Conservation (phyloP, 1,284 basidiomycete species). For the Hymenochaete sp. region DNA sequence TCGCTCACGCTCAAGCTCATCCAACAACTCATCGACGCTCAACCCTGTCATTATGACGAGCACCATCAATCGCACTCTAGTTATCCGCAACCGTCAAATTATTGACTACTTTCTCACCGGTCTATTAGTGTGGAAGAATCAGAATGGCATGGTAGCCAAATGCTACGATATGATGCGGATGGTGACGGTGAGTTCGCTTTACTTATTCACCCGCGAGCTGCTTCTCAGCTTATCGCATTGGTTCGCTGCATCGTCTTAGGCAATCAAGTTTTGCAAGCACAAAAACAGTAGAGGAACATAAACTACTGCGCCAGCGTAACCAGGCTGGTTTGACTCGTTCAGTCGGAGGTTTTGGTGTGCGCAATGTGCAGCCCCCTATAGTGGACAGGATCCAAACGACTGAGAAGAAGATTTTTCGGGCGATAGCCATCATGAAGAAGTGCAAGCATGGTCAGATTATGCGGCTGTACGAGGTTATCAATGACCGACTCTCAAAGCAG, state of each 20-base stretch:
- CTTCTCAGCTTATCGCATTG: too few relatives aligned
- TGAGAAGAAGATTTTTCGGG: constrained; percentile 75
- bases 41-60: constrained; percentile 55
- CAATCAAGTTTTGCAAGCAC: constrained; percentile 70
- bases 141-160: constrained; percentile 74
- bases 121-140: constrained; percentile 65
- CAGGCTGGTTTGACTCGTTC: constrained; percentile 28
- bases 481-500: constrained; percentile 83
- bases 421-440: constrained; percentile 99
- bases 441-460: constrained; percentile 89
- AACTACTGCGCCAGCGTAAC: constrained; percentile 40
- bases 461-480: constrained; percentile 88
- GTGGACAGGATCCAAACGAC: constrained; percentile 59
- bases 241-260: constrained; percentile 36
- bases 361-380: constrained; percentile 29
- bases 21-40: constrained; percentile 29
- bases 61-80: constrained; percentile 33
- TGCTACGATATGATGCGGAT: constrained; percentile 48
- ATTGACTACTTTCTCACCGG: constrained; percentile 76
- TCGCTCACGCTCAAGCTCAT: too few relatives aligned
- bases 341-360: constrained; percentile 29
- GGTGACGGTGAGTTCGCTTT: constrained; percentile 23
- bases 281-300: constrained; percentile 47
- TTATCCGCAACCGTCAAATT: constrained; percentile 34
- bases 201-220: constrained; percentile 2